phyloP scores from a whole-genome alignment of 768 basidiomycete species.

The Boletus subparvulus region DNA sequence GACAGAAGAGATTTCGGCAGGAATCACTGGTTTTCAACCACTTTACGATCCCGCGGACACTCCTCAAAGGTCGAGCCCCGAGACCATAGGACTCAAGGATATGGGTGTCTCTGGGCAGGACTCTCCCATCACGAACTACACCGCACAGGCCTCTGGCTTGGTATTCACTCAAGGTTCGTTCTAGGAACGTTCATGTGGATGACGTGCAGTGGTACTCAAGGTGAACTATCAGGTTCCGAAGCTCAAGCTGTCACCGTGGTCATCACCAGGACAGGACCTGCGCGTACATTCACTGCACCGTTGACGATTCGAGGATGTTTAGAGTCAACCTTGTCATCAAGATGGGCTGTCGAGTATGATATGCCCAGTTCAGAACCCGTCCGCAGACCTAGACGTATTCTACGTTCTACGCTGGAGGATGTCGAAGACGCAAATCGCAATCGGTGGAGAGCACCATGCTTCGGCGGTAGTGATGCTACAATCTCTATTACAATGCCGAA shows the following conservation, averaged over 20 bases:
- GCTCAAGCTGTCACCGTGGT: background rate
- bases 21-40: slow-evolving; percentile 20
- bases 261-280: slow-evolving; percentile 15
- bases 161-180: background rate
- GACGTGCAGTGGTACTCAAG: background rate
- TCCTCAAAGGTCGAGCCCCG: background rate
- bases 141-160: background rate
- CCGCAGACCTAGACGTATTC: background rate
- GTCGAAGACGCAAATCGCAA: background rate
- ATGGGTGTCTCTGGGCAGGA: background rate
- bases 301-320: background rate
- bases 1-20: slow-evolving; percentile 13
- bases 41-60: background rate
- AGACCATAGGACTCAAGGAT: background rate
- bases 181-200: background rate
- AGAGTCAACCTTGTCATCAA: background rate
- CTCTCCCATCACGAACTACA: background rate
- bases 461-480: accelerated
- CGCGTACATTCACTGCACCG: slow-evolving; percentile 6
- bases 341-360: slow-evolving; percentile 8
- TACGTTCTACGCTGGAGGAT: background rate
- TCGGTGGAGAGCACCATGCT: too few relatives aligned
- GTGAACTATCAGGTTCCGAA: background rate
- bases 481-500: slow-evolving; percentile 7
- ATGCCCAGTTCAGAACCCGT: background rate